These are phyloP conservation scores for Lipomyces lipofer DNA, from an alignment of 805 yeast species.

Conservation along the genomic window DNA sequence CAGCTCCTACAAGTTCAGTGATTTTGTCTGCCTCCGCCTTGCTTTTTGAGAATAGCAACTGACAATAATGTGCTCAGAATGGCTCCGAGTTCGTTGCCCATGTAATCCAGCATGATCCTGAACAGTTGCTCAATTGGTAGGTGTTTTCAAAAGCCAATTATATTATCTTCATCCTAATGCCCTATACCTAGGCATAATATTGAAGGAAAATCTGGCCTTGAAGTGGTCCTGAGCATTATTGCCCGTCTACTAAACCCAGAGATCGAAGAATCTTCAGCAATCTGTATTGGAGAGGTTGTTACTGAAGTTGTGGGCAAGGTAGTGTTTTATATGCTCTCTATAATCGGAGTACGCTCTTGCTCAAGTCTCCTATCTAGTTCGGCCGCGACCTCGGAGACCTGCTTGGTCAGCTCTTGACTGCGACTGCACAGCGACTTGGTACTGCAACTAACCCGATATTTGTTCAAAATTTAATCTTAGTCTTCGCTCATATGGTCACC, in stretches of 20 bases:
- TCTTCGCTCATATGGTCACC: constrained; percentile 70
- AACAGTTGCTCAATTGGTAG: constrained; percentile 29
- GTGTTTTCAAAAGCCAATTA: too few relatives aligned
- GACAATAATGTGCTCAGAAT: constrained; percentile 58
- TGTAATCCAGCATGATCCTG: constrained; percentile 49
- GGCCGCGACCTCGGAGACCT: constrained; percentile 44
- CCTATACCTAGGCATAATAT: constrained; percentile 2
- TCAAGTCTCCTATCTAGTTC: constrained; percentile 8
- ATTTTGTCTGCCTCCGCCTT: neutral
- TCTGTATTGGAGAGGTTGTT: constrained; percentile 70
- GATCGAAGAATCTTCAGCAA: constrained; percentile 76
- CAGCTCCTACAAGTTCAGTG: constrained; percentile 22
- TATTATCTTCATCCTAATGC: too few relatives aligned
- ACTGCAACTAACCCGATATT: constrained; percentile 70
- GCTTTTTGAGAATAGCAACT: neutral
- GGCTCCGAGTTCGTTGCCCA: constrained; percentile 74
- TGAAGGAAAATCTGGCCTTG: constrained; percentile 50
- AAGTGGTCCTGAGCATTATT: constrained; percentile 61
- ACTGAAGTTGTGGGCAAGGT: constrained; percentile 55
- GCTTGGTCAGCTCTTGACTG: constrained; percentile 61
- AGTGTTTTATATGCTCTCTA: neutral
- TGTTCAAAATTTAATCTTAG: constrained; percentile 71
- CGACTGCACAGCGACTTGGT: constrained; percentile 67
- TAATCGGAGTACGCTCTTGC: neutral
- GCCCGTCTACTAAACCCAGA: constrained; percentile 70